Base-by-base conservation (phyloP, 805 yeast species). In the Zygosaccharomyces rouxii region DNA sequence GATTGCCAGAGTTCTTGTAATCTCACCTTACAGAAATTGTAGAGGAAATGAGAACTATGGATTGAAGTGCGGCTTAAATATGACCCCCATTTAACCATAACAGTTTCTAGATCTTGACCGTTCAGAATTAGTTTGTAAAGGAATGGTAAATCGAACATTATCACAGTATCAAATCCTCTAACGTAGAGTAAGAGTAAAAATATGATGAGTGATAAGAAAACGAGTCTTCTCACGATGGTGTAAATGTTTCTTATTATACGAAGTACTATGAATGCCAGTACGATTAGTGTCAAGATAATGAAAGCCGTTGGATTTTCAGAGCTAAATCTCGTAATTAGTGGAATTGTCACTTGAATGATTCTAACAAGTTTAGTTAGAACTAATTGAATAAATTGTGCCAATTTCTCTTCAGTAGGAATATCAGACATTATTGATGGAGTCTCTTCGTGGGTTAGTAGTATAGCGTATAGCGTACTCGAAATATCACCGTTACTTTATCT, bases 291-390 rank as follows among this genome's bases (percentile, higher is more conserved):
- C 3, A 64, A 26, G 4, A 52, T 39, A 10, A 60, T 44, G 14
- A 71, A 64, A 1, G 62, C 35, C 2, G 58, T 60, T 13, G 74
- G 74, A 41, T 71, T 63, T 5, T 56, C 49, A 1, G 57, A 42
- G 45, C 70, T 54, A 38, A 69, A 56, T 9, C 50, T 47, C 7
- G 55, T 52, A 0, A 55, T 25, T 1, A 57, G 9, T 1, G 61
- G 58, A 11, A 62, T 48, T n/a, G 48, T 29, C 21, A 52, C 31
- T 42, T 60, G 67, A 19, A 59, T 44, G 14, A 54, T 35, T 11
- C 44, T 31, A 26, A 60, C 49, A 40, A 51, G 11, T 22, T 48
- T 48, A 31, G 55, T 51, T 30, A 51, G 25, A 30, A 46, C 21
- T 25, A 35, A 29, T 6, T 49, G 48, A 18, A 48, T 51, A 7